A percentile compares a stretch with the other conserved stretches of the same genome.
Evolutionary conservation across 257 asterid species (phyloP).

Genomic region (Ligustrum vulgare): DNA sequence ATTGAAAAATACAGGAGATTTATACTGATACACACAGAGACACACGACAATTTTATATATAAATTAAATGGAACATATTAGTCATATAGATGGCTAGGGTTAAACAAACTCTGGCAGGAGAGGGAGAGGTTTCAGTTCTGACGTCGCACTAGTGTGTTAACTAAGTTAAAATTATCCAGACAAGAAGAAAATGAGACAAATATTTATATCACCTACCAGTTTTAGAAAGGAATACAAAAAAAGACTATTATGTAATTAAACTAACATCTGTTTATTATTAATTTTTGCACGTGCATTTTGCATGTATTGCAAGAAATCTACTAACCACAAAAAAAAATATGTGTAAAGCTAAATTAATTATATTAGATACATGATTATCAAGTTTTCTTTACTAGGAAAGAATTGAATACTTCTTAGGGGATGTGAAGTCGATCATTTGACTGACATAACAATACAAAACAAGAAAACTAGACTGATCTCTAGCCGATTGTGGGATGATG

Average conservation of each 20-base stretch:
- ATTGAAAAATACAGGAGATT: not conserved
- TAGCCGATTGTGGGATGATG: no score
- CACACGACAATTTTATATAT: not conserved
- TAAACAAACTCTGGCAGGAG: not conserved
- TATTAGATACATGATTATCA: not conserved
- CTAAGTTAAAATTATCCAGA: constrained; percentile 17
- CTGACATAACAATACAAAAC: no score
- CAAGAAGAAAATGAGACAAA: not conserved
- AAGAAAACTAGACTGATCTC: no score
- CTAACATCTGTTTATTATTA: constrained; percentile 13
- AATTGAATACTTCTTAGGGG: not conserved
- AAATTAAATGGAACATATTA: not conserved
- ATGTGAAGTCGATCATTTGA: not conserved
- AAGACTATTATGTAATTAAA: constrained; percentile 2
- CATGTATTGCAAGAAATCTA: constrained; percentile 20
- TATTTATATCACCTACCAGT: not conserved
- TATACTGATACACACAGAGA: not conserved
- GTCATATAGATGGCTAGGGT: not conserved
- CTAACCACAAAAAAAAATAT: not conserved
- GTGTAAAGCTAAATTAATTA: not conserved
- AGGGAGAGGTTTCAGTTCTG: constrained; percentile 14
- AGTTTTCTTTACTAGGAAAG: no score
- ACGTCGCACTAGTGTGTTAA: constrained; percentile 28
- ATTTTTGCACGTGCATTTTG: constrained; percentile 28
- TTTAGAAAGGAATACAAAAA: not conserved